phyloP scores from a whole-genome alignment of 163 green algal genomes.

The Coccomyxa subellipsoidea region DNA sequence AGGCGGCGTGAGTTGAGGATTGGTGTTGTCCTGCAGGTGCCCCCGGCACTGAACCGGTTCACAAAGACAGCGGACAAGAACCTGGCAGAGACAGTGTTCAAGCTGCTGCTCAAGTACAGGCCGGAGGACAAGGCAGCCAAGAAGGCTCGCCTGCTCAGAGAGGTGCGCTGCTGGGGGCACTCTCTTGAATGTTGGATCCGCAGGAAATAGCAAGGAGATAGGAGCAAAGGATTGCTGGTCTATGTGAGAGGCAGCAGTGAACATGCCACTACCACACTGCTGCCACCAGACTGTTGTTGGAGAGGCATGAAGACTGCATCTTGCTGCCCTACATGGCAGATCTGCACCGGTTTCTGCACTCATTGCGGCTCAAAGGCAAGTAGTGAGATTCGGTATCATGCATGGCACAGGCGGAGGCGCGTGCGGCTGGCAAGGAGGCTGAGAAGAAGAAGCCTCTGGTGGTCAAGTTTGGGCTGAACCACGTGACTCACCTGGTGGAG shows the following conservation, averaged over 20 bases:
- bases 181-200: too few relatives aligned
- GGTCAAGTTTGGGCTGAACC: constrained; percentile 99
- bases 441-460: constrained; percentile 73
- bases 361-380: too few relatives aligned
- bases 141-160: constrained; percentile 74
- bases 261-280: not conserved
- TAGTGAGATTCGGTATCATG: not conserved
- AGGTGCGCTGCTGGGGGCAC: constrained; percentile 74
- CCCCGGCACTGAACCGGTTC: constrained; percentile 92
- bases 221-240: too few relatives aligned
- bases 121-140: constrained; percentile 98
- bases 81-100: constrained; percentile 89
- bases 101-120: constrained; percentile 98
- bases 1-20: not conserved
- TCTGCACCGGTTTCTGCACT: too few relatives aligned
- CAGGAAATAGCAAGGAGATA: too few relatives aligned
- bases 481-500: constrained; percentile 98
- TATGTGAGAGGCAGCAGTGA: too few relatives aligned
- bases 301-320: too few relatives aligned
- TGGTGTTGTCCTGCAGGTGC: constrained; percentile 50
- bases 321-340: too few relatives aligned
- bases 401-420: constrained; percentile 21
- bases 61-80: constrained; percentile 95
- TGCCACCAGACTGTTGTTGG: not conserved
- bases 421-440: constrained; percentile 43